Evolutionary conservation across 2,329 filamentous ascomycete species (phyloP).

Genomic region (Cordyceps farinosa): DNA sequence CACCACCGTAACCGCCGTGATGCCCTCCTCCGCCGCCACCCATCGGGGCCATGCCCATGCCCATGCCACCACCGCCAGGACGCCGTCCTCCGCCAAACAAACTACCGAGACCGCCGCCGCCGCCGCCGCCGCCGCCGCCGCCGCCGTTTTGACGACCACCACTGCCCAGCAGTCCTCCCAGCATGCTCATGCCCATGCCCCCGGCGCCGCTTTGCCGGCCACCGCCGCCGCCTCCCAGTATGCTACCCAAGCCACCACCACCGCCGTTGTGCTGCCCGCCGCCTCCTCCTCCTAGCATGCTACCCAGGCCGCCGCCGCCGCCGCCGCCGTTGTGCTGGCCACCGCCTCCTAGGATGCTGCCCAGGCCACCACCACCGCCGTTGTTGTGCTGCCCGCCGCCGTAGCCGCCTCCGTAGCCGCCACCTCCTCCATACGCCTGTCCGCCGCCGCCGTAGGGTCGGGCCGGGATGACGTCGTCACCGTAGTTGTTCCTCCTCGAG

Average conservation of each 20-base stretch:
- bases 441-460: constrained; percentile 7
- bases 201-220: not conserved
- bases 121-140: not conserved
- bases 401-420: not conserved
- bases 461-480: constrained; percentile 4
- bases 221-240: not conserved
- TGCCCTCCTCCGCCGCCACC: not conserved
- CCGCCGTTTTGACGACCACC: not conserved
- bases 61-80: not conserved
- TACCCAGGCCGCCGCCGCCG: not conserved
- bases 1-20: not conserved
- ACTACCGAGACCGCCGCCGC: not conserved
- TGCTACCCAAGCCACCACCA: not conserved
- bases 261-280: not conserved
- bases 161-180: not conserved
- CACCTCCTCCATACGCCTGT: not conserved
- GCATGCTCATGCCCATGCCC: not conserved
- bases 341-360: not conserved
- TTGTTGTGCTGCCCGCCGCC: not conserved
- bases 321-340: not conserved
- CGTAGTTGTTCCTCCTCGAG: not conserved
- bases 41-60: constrained; percentile 2
- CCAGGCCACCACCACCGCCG: not conserved
- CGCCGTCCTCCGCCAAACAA: not conserved
- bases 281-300: not conserved